Evolutionary conservation across 2,329 filamentous ascomycete species (phyloP), one percentile per base, ranked within the genome.

Genomic region (Corniculantispora saksenae): DNA sequence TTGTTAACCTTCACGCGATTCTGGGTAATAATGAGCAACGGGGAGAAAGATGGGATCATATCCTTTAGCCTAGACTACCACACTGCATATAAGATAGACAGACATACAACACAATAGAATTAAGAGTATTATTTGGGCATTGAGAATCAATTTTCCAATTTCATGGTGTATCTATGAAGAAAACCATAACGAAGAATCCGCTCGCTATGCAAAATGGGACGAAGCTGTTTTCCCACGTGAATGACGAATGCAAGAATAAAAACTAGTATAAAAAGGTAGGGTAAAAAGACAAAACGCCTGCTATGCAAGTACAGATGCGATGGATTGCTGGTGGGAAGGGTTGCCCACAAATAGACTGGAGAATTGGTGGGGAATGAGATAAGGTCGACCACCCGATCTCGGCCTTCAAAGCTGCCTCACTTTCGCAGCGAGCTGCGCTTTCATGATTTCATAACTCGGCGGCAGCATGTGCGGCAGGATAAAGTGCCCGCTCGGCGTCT

Each of bases 391-490:
- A 19, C 38, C 12, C 60, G 27, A 62, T 47, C 38, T 62, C 38
- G 7, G 50, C 17, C 38, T 19, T 13, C 4, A 43, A 43, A 43
- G 38, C 17, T 43, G 38, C 38, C 8, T 40, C 25, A 27, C 27
- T 47, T 47, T 15, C 38, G 25, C 0, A 38, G 27, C 57, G n/a
- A 38, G 29, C 17, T 35, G 6, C 25, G 17, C 40, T 38, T 47
- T 55, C 29, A 56, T n/a, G 21, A 55, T 3, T 43, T 63, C 53
- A 29, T 21, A 43, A 21, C 47, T 59, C 40, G 61, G 45, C 61
- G 61, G 61, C 54, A 64, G 61, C 61, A 64, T 63, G 19, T 62
- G 51, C 50, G 67, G 68, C 55, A 73, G 61, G 17, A 70, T 65
- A 1, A 69, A 63, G 35, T 65, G 62, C 0, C 69, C 68, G 9